Base-by-base conservation (phyloP, 1,139 yeast species). In the Sugiyamaella castrensis region DNA sequence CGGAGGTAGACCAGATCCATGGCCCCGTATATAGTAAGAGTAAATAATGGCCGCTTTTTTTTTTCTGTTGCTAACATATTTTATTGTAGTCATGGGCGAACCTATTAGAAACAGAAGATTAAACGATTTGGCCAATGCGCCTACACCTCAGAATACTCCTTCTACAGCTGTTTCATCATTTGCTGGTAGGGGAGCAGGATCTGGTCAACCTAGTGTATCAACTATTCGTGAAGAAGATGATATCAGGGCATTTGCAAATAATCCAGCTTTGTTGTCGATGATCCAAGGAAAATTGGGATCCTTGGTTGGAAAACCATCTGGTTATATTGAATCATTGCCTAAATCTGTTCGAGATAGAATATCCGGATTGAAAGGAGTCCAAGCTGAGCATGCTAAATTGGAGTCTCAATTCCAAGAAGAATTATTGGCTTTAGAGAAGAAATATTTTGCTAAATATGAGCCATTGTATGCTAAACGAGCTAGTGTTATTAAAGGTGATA, bases 111-210 rank as follows among this genome's bases (percentile, higher is more conserved):
- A 62, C 62, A 66, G 76, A 72, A 69, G 82, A 64, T 71, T 80
- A 58, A 84, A 84, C 64, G 88, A 87, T 66, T 81, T 89, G 60
- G 85, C 95, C 59, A 82, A 84, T 65, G 98, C 98, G 4, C 98
- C 99, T 44, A 92, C 99, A 1, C 99, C 99, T 10, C 98, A 94
- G 67, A 92, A 92, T 75, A 92, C 99, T 1, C 99, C 99, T 24
- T 87, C 98, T 4, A 84, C 95, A 29, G 87, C 86, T 37, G 79
- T 87, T 41, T 82, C 81, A 54, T 84, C 92, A 44, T 89, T 81
- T 68, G 75, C 86, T 66, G 82, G 77, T 70, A 77, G 67, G 28
- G 70, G 69, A 26, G 80, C 82, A 55, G 48, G 51, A 11, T 80
- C 82, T 30, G 59, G 58, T 40, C 59, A 54, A 55, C 95, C 95